These are phyloP conservation scores for Penicillium sclerotigenum DNA, from an alignment of 2,329 filamentous ascomycete species.

Conservation along the genomic window DNA sequence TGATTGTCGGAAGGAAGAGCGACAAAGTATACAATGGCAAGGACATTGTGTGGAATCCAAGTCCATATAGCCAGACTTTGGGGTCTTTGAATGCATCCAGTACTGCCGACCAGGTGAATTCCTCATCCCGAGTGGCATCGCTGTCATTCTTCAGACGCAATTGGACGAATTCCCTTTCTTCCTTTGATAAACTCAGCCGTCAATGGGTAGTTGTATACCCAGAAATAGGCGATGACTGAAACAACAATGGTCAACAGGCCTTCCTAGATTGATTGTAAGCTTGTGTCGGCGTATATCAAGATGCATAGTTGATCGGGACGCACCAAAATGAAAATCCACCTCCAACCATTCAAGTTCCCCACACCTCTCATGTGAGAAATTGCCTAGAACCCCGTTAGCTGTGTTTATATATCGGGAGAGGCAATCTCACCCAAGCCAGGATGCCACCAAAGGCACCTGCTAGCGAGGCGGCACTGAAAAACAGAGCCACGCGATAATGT, in stretches of 20 bases:
- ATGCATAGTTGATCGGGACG: neutral
- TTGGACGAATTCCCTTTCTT: slow-evolving; percentile 59
- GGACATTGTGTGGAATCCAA: slow-evolving; percentile 49
- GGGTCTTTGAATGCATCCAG: slow-evolving; percentile 58
- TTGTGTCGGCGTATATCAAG: neutral
- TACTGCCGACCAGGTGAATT: slow-evolving; percentile 67
- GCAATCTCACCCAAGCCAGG: slow-evolving; percentile 47
- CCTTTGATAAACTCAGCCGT: slow-evolving; percentile 42
- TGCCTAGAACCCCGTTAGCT: slow-evolving; percentile 32
- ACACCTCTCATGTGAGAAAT: slow-evolving; percentile 50
- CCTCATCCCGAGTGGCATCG: slow-evolving; percentile 66
- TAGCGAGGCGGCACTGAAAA: slow-evolving; percentile 57
- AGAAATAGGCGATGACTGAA: slow-evolving; percentile 37
- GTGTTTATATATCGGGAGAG: neutral
- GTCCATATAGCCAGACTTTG: slow-evolving; percentile 22
- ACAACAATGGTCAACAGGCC: slow-evolving; percentile 66
- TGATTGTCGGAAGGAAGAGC: slow-evolving; percentile 44
- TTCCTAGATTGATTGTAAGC: slow-evolving; percentile 45
- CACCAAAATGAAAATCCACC: slow-evolving; percentile 63
- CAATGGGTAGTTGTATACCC: slow-evolving; percentile 43
- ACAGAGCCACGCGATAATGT: slow-evolving; percentile 45
- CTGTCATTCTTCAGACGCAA: slow-evolving; percentile 64
- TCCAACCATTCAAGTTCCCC: slow-evolving; percentile 54
- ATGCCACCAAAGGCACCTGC: slow-evolving; percentile 62
- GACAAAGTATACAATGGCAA: slow-evolving; percentile 51